These are phyloP conservation scores for Petunia secreta DNA, from an alignment of 257 asterid genomes.

Conservation along the genomic window DNA sequence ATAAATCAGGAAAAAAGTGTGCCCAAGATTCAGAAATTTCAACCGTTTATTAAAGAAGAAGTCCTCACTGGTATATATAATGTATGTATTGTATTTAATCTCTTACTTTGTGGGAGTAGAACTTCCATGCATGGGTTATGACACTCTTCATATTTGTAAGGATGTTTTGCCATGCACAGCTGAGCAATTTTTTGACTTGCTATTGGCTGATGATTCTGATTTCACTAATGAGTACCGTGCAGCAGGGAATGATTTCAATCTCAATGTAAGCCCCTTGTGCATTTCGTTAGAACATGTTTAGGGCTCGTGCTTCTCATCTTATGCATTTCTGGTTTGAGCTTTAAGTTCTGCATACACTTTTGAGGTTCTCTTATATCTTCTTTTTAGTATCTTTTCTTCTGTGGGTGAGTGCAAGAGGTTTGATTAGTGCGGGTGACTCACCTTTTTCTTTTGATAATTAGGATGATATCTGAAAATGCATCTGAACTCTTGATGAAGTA, in stretches of 20 bases:
- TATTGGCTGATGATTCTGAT: conserved; percentile 76
- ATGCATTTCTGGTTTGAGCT: neutral
- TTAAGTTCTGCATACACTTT: neutral
- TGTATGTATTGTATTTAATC: conserved; percentile 43
- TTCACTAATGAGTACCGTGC: conserved; percentile 77
- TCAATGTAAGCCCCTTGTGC: conserved; percentile 58
- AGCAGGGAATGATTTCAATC: conserved; percentile 74
- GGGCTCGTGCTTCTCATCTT: neutral
- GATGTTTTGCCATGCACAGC: conserved; percentile 81
- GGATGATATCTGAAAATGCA: conserved; percentile 1
- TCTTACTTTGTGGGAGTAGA: neutral
- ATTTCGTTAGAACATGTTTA: conserved; percentile 41
- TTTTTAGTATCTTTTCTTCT: neutral
- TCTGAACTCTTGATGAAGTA: too few species aligned
- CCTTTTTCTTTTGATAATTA: neutral
- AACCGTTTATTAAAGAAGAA: conserved; percentile 84
- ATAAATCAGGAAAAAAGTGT: conserved; percentile 52
- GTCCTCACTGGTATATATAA: conserved; percentile 60
- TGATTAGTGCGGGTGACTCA: neutral
- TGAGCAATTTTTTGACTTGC: conserved; percentile 74
- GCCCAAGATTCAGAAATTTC: conserved; percentile 49
- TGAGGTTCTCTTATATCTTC: neutral
- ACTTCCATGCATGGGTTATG: conserved; percentile 25
- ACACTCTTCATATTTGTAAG: conserved; percentile 47
- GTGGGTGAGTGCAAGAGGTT: neutral